These are phyloP conservation scores for Cryphonectria japonica DNA, from an alignment of 2,329 filamentous ascomycete species.

Conservation along the genomic window DNA sequence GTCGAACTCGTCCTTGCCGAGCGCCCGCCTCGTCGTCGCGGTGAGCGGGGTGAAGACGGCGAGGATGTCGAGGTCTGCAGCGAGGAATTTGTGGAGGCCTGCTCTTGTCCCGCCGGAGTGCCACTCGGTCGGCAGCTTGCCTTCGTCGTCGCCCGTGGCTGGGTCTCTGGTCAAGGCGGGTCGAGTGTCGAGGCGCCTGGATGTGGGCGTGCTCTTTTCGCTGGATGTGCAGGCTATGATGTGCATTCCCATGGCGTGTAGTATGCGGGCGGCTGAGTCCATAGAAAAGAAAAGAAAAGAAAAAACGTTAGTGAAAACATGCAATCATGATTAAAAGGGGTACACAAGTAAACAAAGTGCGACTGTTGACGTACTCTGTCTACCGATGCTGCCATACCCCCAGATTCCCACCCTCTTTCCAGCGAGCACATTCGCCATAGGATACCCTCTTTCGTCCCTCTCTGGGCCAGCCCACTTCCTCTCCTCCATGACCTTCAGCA, in stretches of 20 bases:
- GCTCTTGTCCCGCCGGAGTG: slow-evolving; percentile 11
- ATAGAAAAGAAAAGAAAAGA: neutral
- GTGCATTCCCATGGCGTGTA: slow-evolving; percentile 18
- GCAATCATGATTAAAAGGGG: neutral
- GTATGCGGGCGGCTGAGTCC: slow-evolving; percentile 5
- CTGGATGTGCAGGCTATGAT: slow-evolving; percentile 17
- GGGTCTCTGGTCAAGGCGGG: neutral
- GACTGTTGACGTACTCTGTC: slow-evolving; percentile 2
- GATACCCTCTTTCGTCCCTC: neutral
- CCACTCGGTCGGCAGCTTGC: slow-evolving; percentile 15
- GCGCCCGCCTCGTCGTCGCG: neutral
- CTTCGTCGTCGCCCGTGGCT: slow-evolving; percentile 17
- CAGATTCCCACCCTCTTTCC: slow-evolving; percentile 18
- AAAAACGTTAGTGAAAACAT: neutral
- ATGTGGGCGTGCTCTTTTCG: neutral
- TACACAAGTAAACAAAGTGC: neutral
- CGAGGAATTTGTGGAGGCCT: slow-evolving; percentile 14
- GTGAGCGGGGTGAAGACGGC: slow-evolving; percentile 21
- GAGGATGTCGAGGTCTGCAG: slow-evolving; percentile 11
- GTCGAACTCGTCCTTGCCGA: slow-evolving; percentile 15
- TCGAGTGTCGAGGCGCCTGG: neutral
- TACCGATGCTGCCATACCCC: slow-evolving; percentile 19
- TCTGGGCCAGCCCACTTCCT: slow-evolving; percentile 13
- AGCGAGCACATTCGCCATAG: slow-evolving; percentile 5
- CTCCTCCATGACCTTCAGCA: slow-evolving; percentile 1